Evolutionary conservation across 345 rosid species (phyloP).

Genomic region (Gossypium anomalum): DNA sequence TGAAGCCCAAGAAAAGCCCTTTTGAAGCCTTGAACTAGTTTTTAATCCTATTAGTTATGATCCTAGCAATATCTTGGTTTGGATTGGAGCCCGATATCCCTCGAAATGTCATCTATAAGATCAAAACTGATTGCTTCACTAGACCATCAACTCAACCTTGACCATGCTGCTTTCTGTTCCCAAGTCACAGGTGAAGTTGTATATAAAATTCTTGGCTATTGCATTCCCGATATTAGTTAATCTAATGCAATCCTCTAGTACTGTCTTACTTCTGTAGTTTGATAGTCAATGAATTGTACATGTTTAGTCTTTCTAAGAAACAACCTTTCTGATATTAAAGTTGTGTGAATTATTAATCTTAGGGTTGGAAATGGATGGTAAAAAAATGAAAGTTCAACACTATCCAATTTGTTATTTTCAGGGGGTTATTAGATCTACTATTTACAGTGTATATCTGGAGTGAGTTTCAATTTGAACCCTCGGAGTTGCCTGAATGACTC

Average conservation of each 20-base stretch:
- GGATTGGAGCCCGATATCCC: background rate
- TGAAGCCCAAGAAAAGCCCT: background rate
- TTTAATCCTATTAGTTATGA: background rate
- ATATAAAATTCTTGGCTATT: background rate
- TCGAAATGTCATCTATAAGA: background rate
- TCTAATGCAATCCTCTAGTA: background rate
- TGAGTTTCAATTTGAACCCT: background rate
- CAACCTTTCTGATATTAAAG: background rate
- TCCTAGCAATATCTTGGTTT: background rate
- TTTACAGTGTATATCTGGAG: background rate
- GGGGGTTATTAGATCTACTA: background rate
- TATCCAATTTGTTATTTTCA: background rate
- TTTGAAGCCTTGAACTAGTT: background rate
- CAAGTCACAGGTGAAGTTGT: background rate
- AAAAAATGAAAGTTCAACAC: background rate
- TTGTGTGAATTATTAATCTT: background rate
- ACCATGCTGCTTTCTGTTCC: background rate
- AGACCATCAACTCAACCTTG: background rate
- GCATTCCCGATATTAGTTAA: background rate
- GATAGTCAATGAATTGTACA: background rate
- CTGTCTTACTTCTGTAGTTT: background rate
- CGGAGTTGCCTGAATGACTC: background rate
- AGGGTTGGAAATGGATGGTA: background rate
- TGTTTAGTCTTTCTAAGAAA: background rate
- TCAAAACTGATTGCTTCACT: background rate